A percentile compares a stretch with the other conserved stretches of the same genome.
Evolutionary conservation across 139 green algal genomes (phyloP).

Genomic region (Desmodesmus armatus): DNA sequence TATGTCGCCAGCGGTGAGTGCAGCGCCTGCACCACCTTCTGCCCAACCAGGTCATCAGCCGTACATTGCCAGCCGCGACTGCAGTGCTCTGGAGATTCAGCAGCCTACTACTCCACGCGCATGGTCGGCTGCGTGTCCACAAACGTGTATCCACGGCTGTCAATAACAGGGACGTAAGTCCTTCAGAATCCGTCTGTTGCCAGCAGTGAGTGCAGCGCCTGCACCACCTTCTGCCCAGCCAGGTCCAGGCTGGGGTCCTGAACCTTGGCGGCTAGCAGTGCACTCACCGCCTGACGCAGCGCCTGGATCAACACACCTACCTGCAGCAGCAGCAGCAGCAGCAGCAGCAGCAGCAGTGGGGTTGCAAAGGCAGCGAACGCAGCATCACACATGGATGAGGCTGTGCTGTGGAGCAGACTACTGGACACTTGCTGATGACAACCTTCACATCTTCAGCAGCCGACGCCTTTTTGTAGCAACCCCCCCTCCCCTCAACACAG

Average conservation of each 20-base stretch:
- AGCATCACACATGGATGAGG: neutral
- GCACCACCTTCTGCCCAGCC: slow-evolving; percentile 54
- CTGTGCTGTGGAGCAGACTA: neutral
- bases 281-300: slow-evolving; percentile 74
- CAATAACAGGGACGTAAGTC: no score
- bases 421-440: no score
- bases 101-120: neutral
- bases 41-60: neutral
- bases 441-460: no score
- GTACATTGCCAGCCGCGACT: neutral
- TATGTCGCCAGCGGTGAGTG: neutral
- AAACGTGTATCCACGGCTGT: neutral
- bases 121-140: neutral
- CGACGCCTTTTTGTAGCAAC: no score
- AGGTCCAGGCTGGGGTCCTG: slow-evolving; percentile 72
- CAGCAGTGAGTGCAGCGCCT: slow-evolving; percentile 76
- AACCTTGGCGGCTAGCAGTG: slow-evolving; percentile 81
- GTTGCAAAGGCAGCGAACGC: slow-evolving; percentile 37
- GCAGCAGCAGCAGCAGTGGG: no score
- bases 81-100: neutral
- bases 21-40: slow-evolving; percentile 37
- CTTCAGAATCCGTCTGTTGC: slow-evolving; percentile 79
- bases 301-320: slow-evolving; percentile 80
- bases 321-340: no score
- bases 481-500: no score